phyloP scores from a whole-genome alignment of 2,329 filamentous ascomycete species.

The Diaporthe citriasiana region DNA sequence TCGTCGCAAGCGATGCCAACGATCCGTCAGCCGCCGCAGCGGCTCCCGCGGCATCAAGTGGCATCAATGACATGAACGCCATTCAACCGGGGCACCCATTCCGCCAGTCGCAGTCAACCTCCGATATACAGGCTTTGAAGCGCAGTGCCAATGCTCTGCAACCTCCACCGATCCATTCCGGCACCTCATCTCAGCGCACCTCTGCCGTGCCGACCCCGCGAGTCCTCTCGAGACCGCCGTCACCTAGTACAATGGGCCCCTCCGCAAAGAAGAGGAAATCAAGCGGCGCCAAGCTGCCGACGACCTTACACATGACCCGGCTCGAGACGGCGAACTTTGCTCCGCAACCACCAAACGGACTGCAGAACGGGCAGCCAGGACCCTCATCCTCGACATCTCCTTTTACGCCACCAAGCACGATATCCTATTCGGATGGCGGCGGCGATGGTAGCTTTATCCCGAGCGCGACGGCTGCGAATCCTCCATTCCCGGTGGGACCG shows the following conservation, averaged over 20 bases:
- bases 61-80: constrained; percentile 49
- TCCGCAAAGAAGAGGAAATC: constrained; percentile 86
- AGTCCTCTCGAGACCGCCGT: constrained; percentile 79
- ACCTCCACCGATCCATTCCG: constrained; percentile 22
- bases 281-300: constrained; percentile 79
- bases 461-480: constrained; percentile 56
- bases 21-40: constrained; percentile 41
- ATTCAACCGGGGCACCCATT: constrained; percentile 60
- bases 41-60: constrained; percentile 32
- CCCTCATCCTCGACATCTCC: constrained; percentile 62
- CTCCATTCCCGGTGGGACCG: constrained; percentile 69
- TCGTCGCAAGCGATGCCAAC: constrained; percentile 11
- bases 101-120: constrained; percentile 71
- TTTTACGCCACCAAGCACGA: constrained; percentile 62
- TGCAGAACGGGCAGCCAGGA: constrained; percentile 52
- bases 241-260: constrained; percentile 77
- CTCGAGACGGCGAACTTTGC: constrained; percentile 69
- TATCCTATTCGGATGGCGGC: constrained; percentile 58
- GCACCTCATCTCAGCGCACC: constrained; percentile 48
- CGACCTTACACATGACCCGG: constrained; percentile 84
- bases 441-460: constrained; percentile 63
- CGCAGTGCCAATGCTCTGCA: constrained; percentile 49
- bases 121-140: constrained; percentile 73
- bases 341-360: constrained; percentile 53
- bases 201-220: constrained; percentile 67